Evolutionary conservation across 164 flowering plant species (phyloP), one percentile per base, ranked within the genome.

Genomic region (Tetrastigma voinierianum): DNA sequence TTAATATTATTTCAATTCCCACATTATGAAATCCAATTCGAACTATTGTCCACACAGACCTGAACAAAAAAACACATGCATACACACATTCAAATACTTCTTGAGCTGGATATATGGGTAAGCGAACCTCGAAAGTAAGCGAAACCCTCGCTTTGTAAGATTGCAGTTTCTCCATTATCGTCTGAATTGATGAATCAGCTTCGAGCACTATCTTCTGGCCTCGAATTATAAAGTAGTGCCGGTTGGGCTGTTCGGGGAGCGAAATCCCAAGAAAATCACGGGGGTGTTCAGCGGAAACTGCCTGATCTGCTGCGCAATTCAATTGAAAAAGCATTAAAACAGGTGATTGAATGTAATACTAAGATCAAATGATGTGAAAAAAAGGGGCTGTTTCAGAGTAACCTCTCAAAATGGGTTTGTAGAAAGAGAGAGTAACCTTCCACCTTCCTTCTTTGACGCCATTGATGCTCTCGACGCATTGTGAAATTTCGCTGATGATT

Each of bases 131-230:
- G 65, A 93, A 90, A 66, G 67, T 75, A 43, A 91, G 86, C 0
- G 94, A 79, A 0, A 87, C 82, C 57, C 90, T 77, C 1, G 86
- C 66, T 72, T 86, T 89, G 68, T 93, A 93, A 59, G 96, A 93
- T 67, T 93, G 97, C 62, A 87, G 66, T 65, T 87, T 91, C 77
- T 93, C 98, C 98, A 93, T 91, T 45, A 91, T 85, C 25, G 64
- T 68, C 76, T 85, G 97, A 73, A 93, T 86, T 3, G n/a, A 63
- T 1, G 85, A 78, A 77, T 93, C 98, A 0, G 94, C 88, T 70
- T 93, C 98, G 0, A 87, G 64, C 46, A 93, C 87, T 25, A 93
- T 62, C 62, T 81, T 72, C 54, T 85, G 88, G 21, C 76, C 77
- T 12, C 96, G 83, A 59, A 93, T 65, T 2, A 86, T 76, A 62